Conservation (phyloP, 148 eudicot species). For the Vaccinium darrowii region DNA sequence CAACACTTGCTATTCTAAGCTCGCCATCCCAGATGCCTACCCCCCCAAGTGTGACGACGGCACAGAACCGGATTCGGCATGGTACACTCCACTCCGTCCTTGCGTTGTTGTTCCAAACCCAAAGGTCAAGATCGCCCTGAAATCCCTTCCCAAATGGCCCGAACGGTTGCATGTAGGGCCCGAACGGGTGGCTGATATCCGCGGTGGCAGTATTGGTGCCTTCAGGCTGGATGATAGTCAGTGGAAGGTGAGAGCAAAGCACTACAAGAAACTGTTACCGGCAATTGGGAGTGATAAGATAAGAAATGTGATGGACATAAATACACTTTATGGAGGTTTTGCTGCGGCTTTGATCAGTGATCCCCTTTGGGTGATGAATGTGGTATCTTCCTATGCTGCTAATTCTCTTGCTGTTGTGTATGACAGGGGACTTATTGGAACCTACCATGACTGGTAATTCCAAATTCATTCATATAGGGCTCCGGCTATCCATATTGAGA, state of each 20-base stretch:
- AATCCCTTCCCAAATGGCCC: constrained; percentile 77
- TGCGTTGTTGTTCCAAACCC: constrained; percentile 71
- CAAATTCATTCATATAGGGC: not conserved
- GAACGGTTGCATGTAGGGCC: constrained; percentile 58
- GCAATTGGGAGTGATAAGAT: constrained; percentile 75
- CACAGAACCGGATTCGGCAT: constrained; percentile 82
- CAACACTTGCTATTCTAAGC: constrained; percentile 64
- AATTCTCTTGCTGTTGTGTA: constrained; percentile 76
- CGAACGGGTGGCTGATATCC: constrained; percentile 59
- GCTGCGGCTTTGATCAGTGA: constrained; percentile 69
- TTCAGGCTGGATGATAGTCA: constrained; percentile 66
- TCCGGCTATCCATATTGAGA: not conserved
- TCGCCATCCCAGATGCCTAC: constrained; percentile 55
- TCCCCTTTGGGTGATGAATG: constrained; percentile 98
- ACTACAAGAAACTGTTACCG: constrained; percentile 79
- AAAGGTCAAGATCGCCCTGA: constrained; percentile 46
- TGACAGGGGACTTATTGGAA: constrained; percentile 92
- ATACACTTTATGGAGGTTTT: constrained; percentile 84
- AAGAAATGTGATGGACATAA: constrained; percentile 96
- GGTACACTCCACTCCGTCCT: constrained; percentile 94
- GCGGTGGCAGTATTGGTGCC: constrained; percentile 60
- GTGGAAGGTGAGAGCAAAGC: constrained; percentile 73
- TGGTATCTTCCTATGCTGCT: constrained; percentile 69
- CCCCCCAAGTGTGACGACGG: constrained; percentile 92
- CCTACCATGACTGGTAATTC: constrained; percentile 86